Evolutionary conservation across 257 asterid genomes (phyloP).

Genomic region (Capsicum baccatum): DNA sequence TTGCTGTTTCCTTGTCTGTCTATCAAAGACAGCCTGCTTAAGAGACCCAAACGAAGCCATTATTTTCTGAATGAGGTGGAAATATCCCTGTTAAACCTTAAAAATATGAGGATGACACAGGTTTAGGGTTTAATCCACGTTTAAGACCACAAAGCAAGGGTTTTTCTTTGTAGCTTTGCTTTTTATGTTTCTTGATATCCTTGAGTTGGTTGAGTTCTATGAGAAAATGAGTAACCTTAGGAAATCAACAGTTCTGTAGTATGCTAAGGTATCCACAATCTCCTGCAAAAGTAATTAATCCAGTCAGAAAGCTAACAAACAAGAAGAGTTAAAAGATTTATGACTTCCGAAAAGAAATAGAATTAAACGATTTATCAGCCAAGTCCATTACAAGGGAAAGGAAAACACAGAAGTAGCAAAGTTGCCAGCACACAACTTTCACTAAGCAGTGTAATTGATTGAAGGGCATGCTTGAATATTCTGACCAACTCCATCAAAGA

Average conservation of each 20-base stretch:
- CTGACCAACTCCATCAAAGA: neutral
- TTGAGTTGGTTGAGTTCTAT: constrained; percentile 24
- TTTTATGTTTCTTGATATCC: constrained; percentile 23
- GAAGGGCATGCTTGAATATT: neutral
- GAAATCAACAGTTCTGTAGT: neutral
- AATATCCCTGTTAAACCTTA: constrained; percentile 20
- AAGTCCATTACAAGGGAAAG: constrained; percentile 14
- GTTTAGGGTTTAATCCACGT: constrained; percentile 19
- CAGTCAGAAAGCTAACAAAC: constrained; percentile 21
- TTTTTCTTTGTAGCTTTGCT: neutral
- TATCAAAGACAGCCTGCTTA: constrained; percentile 81
- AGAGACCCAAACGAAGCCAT: constrained; percentile 86
- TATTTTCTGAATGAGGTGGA: neutral
- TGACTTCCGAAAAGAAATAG: too few species aligned
- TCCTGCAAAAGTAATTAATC: constrained; percentile 3
- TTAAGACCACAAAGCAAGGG: neutral
- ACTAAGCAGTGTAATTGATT: neutral
- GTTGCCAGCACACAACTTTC: neutral
- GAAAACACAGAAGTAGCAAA: neutral
- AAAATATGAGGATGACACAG: neutral
- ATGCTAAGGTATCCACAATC: constrained; percentile 9
- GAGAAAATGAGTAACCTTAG: neutral
- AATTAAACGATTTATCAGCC: neutral
- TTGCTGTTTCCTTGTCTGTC: constrained; percentile 86
- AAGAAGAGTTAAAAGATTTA: neutral